phyloP scores from a whole-genome alignment of 768 basidiomycete genomes.

The Mrakia hoshinonis region DNA sequence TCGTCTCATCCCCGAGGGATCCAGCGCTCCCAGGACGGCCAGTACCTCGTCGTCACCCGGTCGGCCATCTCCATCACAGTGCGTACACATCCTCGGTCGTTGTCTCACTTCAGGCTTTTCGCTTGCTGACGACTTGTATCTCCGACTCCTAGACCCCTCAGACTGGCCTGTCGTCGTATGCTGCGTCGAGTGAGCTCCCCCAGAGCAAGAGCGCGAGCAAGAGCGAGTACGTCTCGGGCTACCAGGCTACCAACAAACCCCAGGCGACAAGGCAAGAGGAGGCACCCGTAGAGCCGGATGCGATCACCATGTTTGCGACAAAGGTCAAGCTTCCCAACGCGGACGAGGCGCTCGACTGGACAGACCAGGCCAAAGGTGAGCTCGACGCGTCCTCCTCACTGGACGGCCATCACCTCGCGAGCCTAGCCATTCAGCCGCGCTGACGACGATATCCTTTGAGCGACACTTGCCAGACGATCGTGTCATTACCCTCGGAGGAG shows the following conservation, averaged over 20 bases:
- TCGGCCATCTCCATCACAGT: slow-evolving; percentile 6
- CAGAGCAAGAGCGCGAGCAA: no score
- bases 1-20: background rate
- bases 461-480: background rate
- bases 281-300: background rate
- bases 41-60: background rate
- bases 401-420: no score
- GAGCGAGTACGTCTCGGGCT: no score
- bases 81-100: background rate
- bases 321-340: background rate
- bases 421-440: no score
- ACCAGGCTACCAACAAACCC: no score
- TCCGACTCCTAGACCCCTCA: no score
- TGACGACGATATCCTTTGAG: no score
- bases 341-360: background rate
- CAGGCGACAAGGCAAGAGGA: background rate
- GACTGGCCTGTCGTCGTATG: background rate
- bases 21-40: slow-evolving; percentile 20
- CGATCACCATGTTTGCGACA: background rate
- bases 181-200: background rate
- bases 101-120: no score
- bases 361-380: background rate
- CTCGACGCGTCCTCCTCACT: background rate
- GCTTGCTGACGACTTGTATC: no score
- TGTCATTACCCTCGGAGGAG: background rate